Conservation (phyloP, 2,329 filamentous ascomycete genomes). For the Hymenoscyphus salicellus region DNA sequence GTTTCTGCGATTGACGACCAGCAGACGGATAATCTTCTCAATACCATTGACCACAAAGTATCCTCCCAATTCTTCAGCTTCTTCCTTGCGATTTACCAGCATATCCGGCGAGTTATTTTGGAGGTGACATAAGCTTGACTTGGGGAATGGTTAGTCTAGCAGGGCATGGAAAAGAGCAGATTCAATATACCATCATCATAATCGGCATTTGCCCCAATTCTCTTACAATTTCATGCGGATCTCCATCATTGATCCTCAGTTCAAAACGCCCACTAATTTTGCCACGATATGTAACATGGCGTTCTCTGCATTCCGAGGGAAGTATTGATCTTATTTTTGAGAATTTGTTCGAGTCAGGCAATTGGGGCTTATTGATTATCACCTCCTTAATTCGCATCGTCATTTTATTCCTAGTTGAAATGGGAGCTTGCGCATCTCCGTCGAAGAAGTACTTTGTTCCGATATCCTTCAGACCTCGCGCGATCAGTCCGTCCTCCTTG, state of each 20-base stretch:
- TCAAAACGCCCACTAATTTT: slow-evolving; percentile 80
- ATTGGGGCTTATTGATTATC: slow-evolving; percentile 74
- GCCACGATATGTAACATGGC: slow-evolving; percentile 87
- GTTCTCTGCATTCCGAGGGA: slow-evolving; percentile 89
- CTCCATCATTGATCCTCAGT: slow-evolving; percentile 81
- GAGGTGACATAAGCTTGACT: slow-evolving; percentile 89
- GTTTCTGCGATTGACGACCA: slow-evolving; percentile 87
- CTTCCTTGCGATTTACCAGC: slow-evolving; percentile 84
- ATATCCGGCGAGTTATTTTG: slow-evolving; percentile 78
- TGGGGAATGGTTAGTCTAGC: slow-evolving; percentile 5
- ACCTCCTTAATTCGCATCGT: slow-evolving; percentile 77
- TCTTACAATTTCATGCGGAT: slow-evolving; percentile 75
- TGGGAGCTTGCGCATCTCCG: slow-evolving; percentile 63
- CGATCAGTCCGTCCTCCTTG: slow-evolving; percentile 66
- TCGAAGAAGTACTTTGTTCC: slow-evolving; percentile 86
- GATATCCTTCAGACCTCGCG: slow-evolving; percentile 80
- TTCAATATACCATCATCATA: slow-evolving; percentile 72
- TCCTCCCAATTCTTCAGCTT: slow-evolving; percentile 91
- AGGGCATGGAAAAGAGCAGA: background rate
- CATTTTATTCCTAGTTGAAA: slow-evolving; percentile 67
- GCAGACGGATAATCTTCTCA: slow-evolving; percentile 91
- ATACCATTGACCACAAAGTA: slow-evolving; percentile 98
- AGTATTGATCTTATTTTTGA: slow-evolving; percentile 80
- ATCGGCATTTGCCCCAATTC: slow-evolving; percentile 88
- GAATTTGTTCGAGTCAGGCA: slow-evolving; percentile 81